Evolutionary conservation across 2,329 filamentous ascomycete species (phyloP).

Genomic region (Niveomyces coronatus): DNA sequence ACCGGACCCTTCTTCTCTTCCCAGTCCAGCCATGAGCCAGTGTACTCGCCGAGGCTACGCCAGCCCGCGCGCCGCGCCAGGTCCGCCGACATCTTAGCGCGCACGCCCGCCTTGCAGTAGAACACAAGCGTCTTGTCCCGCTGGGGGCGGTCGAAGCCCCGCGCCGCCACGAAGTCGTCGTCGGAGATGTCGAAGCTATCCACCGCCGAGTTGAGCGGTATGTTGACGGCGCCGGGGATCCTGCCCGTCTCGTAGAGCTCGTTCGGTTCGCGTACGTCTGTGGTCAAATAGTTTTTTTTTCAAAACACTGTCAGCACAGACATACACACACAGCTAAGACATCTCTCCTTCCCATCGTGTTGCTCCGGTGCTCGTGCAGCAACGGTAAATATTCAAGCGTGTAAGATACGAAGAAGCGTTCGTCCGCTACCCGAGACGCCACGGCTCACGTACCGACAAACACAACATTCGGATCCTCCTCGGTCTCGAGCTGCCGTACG

Average conservation of each 20-base stretch:
- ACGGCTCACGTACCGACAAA: constrained; percentile 42
- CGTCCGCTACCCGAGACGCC: too few species aligned
- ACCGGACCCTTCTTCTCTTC: constrained; percentile 54
- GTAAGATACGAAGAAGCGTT: too few species aligned
- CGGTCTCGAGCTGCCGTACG: constrained; percentile 23
- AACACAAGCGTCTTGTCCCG: constrained; percentile 58
- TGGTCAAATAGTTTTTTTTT: not conserved
- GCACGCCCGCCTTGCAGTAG: constrained; percentile 87
- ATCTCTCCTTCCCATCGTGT: too few species aligned
- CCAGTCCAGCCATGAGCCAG: constrained; percentile 79
- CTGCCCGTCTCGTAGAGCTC: constrained; percentile 55
- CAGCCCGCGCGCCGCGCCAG: constrained; percentile 72
- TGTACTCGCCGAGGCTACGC: constrained; percentile 58
- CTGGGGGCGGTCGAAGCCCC: constrained; percentile 61
- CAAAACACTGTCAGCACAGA: not conserved
- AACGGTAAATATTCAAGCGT: too few species aligned
- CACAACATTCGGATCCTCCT: constrained; percentile 21
- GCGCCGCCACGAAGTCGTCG: constrained; percentile 74
- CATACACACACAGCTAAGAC: too few species aligned
- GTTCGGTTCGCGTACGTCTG: constrained; percentile 62
- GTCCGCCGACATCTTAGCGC: constrained; percentile 65
- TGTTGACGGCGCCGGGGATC: constrained; percentile 74
- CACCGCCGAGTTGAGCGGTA: constrained; percentile 67
- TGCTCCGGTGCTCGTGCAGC: too few species aligned
- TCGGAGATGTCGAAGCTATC: constrained; percentile 67